A percentile compares a stretch with the other conserved stretches of the same genome.
phyloP scores from a whole-genome alignment of 768 basidiomycete genomes.

The Lepiota venenata region DNA sequence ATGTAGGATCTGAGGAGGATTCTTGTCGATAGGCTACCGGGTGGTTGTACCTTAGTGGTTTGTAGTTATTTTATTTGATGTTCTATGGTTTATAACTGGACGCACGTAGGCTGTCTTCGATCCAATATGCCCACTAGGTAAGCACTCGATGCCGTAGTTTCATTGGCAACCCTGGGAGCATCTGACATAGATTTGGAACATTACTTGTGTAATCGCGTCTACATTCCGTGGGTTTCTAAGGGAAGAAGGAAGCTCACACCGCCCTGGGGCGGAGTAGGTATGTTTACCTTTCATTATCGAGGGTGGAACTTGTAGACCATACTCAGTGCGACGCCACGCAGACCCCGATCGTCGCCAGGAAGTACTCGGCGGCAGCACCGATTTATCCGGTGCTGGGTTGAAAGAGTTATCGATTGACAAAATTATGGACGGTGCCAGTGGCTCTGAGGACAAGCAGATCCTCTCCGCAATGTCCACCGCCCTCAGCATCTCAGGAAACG shows the following conservation, averaged over 20 bases:
- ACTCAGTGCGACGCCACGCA: constrained; percentile 12
- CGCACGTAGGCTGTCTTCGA: constrained; percentile 29
- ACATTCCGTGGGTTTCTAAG: constrained; percentile 44
- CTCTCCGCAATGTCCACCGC: neutral
- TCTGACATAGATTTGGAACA: constrained; percentile 37
- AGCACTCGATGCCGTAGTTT: neutral
- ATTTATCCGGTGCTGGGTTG: no score
- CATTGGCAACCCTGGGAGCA: neutral
- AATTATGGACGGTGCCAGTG: neutral
- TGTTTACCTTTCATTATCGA: constrained; percentile 1
- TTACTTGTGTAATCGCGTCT: constrained; percentile 40
- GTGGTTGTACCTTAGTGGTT: constrained; percentile 33
- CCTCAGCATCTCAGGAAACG: neutral
- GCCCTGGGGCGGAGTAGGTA: constrained; percentile 28
- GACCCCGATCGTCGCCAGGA: neutral
- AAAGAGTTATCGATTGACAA: neutral
- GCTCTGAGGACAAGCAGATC: neutral
- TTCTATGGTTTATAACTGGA: constrained; percentile 2
- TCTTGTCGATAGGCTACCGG: constrained; percentile 35
- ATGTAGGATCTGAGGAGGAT: constrained; percentile 28
- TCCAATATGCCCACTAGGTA: constrained; percentile 36
- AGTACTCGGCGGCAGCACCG: neutral
- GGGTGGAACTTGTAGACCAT: neutral
- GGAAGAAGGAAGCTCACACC: constrained; percentile 32
- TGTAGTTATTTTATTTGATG: constrained; percentile 10